phyloP scores from a whole-genome alignment of 495 filamentous ascomycete genomes.

The Penicillium taxi region DNA sequence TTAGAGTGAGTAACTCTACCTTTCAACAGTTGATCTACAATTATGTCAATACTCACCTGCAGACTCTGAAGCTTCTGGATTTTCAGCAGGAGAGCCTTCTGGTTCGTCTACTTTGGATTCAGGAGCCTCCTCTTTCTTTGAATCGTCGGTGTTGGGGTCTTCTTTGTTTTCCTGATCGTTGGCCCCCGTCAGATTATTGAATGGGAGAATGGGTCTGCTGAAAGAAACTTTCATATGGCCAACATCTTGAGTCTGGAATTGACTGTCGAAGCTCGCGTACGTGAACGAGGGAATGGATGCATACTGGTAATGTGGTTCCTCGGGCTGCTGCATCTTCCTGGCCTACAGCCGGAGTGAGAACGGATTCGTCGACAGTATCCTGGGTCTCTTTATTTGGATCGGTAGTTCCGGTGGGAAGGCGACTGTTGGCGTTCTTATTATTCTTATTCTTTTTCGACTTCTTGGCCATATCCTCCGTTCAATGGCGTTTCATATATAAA shows the following conservation, averaged over 20 bases:
- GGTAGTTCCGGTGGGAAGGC: slow-evolving; percentile 21
- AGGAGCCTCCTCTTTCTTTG: slow-evolving; percentile 18
- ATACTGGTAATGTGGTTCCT: slow-evolving; percentile 37
- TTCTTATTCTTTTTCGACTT: slow-evolving; percentile 30
- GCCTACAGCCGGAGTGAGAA: slow-evolving; percentile 24
- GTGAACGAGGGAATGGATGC: slow-evolving; percentile 33
- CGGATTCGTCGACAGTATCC: slow-evolving; percentile 12
- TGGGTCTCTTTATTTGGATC: slow-evolving; percentile 19
- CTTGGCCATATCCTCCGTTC: slow-evolving; percentile 32
- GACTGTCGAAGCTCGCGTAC: slow-evolving; percentile 32
- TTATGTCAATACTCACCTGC: slow-evolving; percentile 19
- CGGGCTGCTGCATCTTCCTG: slow-evolving; percentile 28
- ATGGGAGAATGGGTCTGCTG: no score
- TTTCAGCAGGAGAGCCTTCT: slow-evolving; percentile 15
- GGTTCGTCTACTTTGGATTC: slow-evolving; percentile 9
- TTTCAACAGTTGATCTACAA: background rate
- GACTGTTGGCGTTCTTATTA: slow-evolving; percentile 23
- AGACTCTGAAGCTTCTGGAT: slow-evolving; percentile 19
- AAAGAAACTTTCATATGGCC: no score
- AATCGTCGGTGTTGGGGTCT: slow-evolving; percentile 18
- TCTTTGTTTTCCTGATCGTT: slow-evolving; percentile 35
- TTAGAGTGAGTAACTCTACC: slow-evolving; percentile 10
- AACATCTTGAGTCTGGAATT: slow-evolving; percentile 36
- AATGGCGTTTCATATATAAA: slow-evolving; percentile 30
- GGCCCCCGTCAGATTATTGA: slow-evolving; percentile 31